Evolutionary conservation across 78 protist genomes (phyloP).

Genomic region (Paulinella micropora): DNA sequence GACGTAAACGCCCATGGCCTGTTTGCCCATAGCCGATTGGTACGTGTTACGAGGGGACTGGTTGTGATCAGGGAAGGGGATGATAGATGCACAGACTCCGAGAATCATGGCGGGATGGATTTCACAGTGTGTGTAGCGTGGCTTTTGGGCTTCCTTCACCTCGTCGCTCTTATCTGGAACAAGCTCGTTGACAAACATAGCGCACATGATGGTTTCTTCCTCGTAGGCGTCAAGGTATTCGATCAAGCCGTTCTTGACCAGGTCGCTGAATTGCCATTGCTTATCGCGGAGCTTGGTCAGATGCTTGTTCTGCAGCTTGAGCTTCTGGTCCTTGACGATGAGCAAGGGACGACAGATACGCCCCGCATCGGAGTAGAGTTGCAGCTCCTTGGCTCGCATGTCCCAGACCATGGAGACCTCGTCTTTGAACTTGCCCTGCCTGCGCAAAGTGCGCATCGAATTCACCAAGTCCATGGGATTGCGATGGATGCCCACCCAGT

Average conservation of each 20-base stretch:
- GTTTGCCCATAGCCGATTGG: slow-evolving; percentile 99
- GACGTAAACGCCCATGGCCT: slow-evolving; percentile 76
- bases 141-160: background rate
- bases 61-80: slow-evolving; percentile 99
- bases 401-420: slow-evolving; percentile 71
- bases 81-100: slow-evolving; percentile 94
- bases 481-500: slow-evolving; percentile 84
- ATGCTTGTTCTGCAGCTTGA: slow-evolving; percentile 38
- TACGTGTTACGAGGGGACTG: slow-evolving; percentile 97
- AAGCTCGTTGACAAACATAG: slow-evolving; percentile 55
- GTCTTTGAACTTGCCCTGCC: slow-evolving; percentile 11
- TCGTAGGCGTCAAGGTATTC: slow-evolving; percentile 91
- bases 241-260: slow-evolving; percentile 60
- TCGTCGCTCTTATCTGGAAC: background rate
- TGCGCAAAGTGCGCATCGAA: slow-evolving; percentile 50
- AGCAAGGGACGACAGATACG: slow-evolving; percentile 86
- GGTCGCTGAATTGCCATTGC: background rate
- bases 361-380: slow-evolving; percentile 80
- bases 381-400: slow-evolving; percentile 66
- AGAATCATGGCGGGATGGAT: slow-evolving; percentile 98
- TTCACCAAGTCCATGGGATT: slow-evolving; percentile 61
- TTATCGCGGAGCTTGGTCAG: slow-evolving; percentile 8
- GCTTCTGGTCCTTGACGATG: slow-evolving; percentile 61
- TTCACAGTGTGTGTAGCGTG: slow-evolving; percentile 93
- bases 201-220: slow-evolving; percentile 84